Evolutionary conservation across 768 basidiomycete species (phyloP), one percentile per base, ranked within the genome.

Genomic region (Lentinula sp.): DNA sequence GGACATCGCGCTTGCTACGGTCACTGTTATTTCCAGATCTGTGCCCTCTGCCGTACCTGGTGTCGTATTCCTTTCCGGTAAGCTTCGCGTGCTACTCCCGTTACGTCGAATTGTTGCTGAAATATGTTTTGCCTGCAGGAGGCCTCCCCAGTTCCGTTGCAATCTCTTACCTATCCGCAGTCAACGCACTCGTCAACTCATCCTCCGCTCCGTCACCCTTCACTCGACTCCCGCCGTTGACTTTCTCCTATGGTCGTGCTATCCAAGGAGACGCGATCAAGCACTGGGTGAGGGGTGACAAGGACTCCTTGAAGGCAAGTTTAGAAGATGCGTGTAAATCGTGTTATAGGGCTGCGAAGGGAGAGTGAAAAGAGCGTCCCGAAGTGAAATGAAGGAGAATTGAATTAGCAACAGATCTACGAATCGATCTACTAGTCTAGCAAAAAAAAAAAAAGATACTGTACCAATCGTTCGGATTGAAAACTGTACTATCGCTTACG

Each of bases 201-300:
- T 72, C 76, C 7, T 62, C 70, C 18, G 66, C 70, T 2, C 64
- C 68, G 34, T 78, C 76, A 6, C 65, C 76, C 8, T 70, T 80
- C 52, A 65, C 71, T 15, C 71, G 76, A 6, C 69, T 82, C 7
- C 80, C 77, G n/a, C 71, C 70, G 23, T 65, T 82, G 42, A 74
- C 76, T 3, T 82, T 84, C 66, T 80, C 80, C 31, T 83, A 79
- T 69, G 80, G 82, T 35, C 65, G 79, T 28, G 79, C 78, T 9
- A 65, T 83, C 31, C 83, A 84, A 68, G 78, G 79, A 2, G 78
- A 80, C 13, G 77, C 80, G 8, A 75, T 80, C 71, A 70, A 73
- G 57, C 67, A 72, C 59, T 84, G 80, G 79, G 74, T 75, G 21
- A 71, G 65, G 60, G 80, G 80, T 2, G 81, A 83, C 45, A 73